phyloP scores from a whole-genome alignment of 345 rosid genomes.

The Camelina laxa region DNA sequence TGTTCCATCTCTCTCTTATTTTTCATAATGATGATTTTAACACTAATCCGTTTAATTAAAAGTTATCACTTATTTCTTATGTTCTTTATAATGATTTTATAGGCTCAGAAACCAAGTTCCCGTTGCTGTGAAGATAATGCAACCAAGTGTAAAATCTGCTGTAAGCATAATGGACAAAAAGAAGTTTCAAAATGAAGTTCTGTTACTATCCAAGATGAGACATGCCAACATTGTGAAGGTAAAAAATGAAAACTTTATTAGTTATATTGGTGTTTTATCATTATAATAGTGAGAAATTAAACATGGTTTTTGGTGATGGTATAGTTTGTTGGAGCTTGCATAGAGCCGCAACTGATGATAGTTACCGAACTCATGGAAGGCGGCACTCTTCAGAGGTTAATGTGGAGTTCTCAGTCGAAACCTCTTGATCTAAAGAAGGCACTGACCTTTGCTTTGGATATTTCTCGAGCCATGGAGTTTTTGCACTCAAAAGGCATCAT shows the following conservation, averaged over 20 bases:
- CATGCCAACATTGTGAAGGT: constrained; percentile 67
- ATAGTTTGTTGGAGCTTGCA: constrained; percentile 63
- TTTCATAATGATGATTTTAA: too few relatives aligned
- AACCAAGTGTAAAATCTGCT: constrained; percentile 47
- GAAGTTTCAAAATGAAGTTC: constrained; percentile 38
- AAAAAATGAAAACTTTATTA: not conserved
- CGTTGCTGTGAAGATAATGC: constrained; percentile 51
- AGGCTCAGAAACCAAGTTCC: too few relatives aligned
- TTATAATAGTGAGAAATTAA: not conserved
- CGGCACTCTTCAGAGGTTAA: constrained; percentile 51
- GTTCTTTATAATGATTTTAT: too few relatives aligned
- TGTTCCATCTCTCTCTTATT: constrained; percentile 24
- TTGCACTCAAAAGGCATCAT: constrained; percentile 71
- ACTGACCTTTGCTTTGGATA: constrained; percentile 57
- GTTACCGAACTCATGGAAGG: constrained; percentile 64
- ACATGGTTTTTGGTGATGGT: too few relatives aligned
- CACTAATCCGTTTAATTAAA: too few relatives aligned
- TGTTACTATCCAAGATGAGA: constrained; percentile 50
- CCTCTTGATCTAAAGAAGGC: constrained; percentile 50
- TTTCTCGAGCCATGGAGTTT: constrained; percentile 67
- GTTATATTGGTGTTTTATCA: not conserved
- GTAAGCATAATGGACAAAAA: constrained; percentile 45
- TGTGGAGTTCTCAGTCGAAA: constrained; percentile 52
- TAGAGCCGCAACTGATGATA: constrained; percentile 60
- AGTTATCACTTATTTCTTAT: too few relatives aligned